A percentile compares a stretch with the other conserved stretches of the same genome.
Evolutionary conservation across 2,329 filamentous ascomycete species (phyloP).

Genomic region (Apiospora aurea): DNA sequence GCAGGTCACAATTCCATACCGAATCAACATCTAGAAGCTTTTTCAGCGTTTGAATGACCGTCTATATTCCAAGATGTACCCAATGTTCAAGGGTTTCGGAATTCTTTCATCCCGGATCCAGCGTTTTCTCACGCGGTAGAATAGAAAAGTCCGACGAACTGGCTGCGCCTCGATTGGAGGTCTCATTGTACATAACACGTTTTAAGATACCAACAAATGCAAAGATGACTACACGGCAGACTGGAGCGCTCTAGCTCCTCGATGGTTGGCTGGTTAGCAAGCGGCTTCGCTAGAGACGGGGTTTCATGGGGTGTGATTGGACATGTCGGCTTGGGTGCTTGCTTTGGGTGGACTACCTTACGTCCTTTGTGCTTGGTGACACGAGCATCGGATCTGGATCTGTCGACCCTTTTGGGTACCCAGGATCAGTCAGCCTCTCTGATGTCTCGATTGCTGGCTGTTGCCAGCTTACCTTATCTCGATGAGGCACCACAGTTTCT

Average conservation of each 20-base stretch:
- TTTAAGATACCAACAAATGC: constrained; percentile 26
- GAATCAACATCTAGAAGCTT: no score
- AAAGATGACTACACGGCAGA: constrained; percentile 25
- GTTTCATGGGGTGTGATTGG: constrained; percentile 34
- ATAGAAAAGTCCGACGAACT: neutral
- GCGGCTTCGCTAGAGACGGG: constrained; percentile 31
- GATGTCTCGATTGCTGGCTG: constrained; percentile 22
- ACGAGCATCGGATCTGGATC: constrained; percentile 39
- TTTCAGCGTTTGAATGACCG: no score
- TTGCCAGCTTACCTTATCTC: constrained; percentile 34
- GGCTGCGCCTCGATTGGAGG: constrained; percentile 14
- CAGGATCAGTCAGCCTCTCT: constrained; percentile 23
- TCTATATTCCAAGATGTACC: no score
- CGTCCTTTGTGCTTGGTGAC: constrained; percentile 37
- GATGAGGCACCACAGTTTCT: constrained; percentile 33
- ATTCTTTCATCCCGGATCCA: no score
- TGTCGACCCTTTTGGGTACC: constrained; percentile 31
- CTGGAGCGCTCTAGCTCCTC: constrained; percentile 21
- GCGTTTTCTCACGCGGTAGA: neutral
- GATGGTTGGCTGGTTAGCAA: constrained; percentile 29
- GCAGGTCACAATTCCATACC: neutral
- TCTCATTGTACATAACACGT: constrained; percentile 31
- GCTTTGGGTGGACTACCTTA: constrained; percentile 35
- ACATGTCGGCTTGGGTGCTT: constrained; percentile 33
- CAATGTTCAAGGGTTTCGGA: no score